Base-by-base conservation (phyloP, 75 land plant species). In the Pinus taeda region DNA sequence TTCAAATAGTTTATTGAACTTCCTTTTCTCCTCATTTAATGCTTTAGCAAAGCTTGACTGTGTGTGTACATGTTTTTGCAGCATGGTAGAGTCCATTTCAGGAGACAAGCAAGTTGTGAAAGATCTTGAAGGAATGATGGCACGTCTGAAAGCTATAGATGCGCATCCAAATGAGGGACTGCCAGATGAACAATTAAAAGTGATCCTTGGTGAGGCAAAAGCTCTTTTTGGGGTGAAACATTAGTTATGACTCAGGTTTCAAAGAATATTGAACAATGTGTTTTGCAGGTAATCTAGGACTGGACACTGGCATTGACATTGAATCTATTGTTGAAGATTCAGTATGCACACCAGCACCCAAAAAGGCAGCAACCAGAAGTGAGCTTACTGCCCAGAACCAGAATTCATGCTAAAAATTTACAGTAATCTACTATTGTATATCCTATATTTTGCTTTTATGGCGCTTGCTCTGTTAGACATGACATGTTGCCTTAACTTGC, bases 41-140 rank as follows among this genome's bases (percentile, higher is more conserved):
- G 53, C 30, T 12, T 17, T 77, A 17, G 12, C 22, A 56, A 55
- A 69, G 49, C 4, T 15, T 66, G 70, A 37, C 0, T 18, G 30
- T 14, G 55, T 0, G 30, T 57, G 7, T 64, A 73, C 17, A 72
- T 69, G 57, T 71, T 57, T 83, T 69, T 15, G 57, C 80, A 81
- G 76, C 58, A 80, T 92, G 72, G 75, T 39, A 24, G 82, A 84
- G 56, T 74, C 79, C 59, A 80, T 85, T 11, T 55, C 86, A 4
- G 71, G 78, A 55, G 99, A 96, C 73, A 94, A 85, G 75, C 86
- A 92, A 57, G 61, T 90, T 56, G 58, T 80, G 7, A 94, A 89
- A 82, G 99, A 96, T 58, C 81, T 96, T 55, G 89, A 71, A 73
- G 71, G 59, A 59, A 83, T 92, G 98, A 81, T 77, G 22, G 75